Conservation (phyloP, 139 green algal species). For the Chlamydomonas applanata region DNA sequence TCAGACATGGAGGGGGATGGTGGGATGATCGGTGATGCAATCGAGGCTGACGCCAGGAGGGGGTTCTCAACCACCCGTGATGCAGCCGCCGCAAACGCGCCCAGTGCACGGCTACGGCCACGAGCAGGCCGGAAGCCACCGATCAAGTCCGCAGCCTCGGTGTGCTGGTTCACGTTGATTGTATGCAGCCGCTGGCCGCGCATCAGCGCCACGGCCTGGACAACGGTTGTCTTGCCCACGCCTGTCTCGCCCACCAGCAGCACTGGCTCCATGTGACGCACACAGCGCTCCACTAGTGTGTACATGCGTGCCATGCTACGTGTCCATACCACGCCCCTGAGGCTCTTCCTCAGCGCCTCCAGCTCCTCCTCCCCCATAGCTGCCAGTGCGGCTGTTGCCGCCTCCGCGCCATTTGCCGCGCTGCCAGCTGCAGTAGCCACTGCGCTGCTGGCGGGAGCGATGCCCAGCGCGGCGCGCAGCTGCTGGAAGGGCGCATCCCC, state of each 20-base stretch:
- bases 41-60: conserved; percentile 13
- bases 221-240: conserved; percentile 96
- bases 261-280: conserved; percentile 82
- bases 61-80: conserved; percentile 15
- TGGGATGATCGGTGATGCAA: conserved; percentile 19
- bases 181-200: conserved; percentile 82
- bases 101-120: conserved; percentile 31
- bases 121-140: conserved; percentile 84
- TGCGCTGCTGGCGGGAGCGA: not conserved
- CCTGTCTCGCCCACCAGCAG: conserved; percentile 97
- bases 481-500: conserved; percentile 55
- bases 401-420: not conserved
- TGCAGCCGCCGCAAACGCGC: conserved; percentile 11
- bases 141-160: conserved; percentile 96
- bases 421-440: not conserved
- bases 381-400: conserved; percentile 13
- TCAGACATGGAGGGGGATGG: conserved; percentile 3
- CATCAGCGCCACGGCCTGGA: conserved; percentile 88
- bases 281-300: conserved; percentile 73
- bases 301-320: conserved; percentile 89
- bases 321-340: conserved; percentile 91
- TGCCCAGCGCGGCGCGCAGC: conserved; percentile 40
- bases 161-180: conserved; percentile 99
- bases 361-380: conserved; percentile 17
- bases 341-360: conserved; percentile 26